phyloP scores from a whole-genome alignment of 495 filamentous ascomycete species.

The Aspergillus saccharolyticus region DNA sequence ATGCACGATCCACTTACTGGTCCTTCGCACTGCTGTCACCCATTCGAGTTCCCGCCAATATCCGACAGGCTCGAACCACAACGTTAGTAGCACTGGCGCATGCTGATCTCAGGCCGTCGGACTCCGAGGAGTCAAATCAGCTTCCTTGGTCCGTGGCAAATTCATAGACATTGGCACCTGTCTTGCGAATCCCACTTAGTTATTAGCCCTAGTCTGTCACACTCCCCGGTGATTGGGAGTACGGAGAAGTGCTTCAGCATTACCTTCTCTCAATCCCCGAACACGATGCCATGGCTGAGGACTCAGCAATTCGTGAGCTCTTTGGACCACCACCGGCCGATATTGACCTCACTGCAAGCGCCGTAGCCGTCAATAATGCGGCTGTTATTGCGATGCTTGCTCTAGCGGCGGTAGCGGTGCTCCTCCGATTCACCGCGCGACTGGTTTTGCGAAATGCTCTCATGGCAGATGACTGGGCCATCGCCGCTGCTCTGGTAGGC shows the following conservation, averaged over 20 bases:
- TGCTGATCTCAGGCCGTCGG: too few species aligned
- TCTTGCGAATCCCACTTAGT: too few species aligned
- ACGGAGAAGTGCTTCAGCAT: too few species aligned
- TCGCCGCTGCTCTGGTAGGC: conserved; percentile 29
- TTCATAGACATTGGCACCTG: too few species aligned
- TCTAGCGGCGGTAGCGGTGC: conserved; percentile 28
- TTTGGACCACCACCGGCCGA: conserved; percentile 25
- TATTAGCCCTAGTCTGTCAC: too few species aligned
- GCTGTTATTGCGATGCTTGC: conserved; percentile 25
- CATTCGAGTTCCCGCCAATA: background rate
- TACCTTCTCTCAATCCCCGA: conserved; percentile 5
- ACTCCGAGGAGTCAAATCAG: too few species aligned
- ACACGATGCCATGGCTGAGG: conserved; percentile 13
- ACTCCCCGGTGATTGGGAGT: too few species aligned
- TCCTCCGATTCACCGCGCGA: conserved; percentile 29
- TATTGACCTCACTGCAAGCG: conserved; percentile 20
- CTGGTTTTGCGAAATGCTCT: conserved; percentile 22
- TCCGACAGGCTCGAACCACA: background rate
- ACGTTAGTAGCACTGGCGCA: too few species aligned
- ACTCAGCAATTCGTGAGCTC: conserved; percentile 14
- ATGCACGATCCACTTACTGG: background rate
- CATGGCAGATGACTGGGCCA: conserved; percentile 33
- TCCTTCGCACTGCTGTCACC: background rate
- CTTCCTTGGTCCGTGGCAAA: too few species aligned
- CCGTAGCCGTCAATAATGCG: conserved; percentile 13